Conservation (phyloP, 2,329 filamentous ascomycete species). For the Hymenoscyphus fructigenus region DNA sequence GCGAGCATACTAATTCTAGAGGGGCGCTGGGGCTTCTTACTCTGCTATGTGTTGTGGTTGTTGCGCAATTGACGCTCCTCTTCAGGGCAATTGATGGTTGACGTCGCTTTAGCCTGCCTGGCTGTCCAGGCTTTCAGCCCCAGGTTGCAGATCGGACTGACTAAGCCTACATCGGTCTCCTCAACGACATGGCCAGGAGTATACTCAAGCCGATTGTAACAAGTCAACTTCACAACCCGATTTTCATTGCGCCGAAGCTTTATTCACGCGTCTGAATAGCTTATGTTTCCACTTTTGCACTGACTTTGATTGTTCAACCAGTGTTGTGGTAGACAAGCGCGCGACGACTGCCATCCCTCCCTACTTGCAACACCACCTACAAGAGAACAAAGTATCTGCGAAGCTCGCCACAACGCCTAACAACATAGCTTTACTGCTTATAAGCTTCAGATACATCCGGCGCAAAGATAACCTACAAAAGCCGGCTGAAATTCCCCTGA, state of each 20-base stretch:
- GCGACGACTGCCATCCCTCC: conserved; percentile 25
- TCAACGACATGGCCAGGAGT: conserved; percentile 26
- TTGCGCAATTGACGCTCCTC: conserved; percentile 24
- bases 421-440: neutral
- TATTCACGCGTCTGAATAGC: conserved; percentile 36
- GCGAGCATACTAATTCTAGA: neutral
- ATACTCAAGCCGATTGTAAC: conserved; percentile 21
- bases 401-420: conserved; percentile 14
- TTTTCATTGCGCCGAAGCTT: conserved; percentile 31
- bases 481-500: neutral
- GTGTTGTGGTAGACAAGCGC: conserved; percentile 27
- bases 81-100: conserved; percentile 16
- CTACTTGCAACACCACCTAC: conserved; percentile 10
- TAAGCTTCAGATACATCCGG: conserved; percentile 1
- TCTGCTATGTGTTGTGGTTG: conserved; percentile 22
- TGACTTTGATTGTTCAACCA: conserved; percentile 23
- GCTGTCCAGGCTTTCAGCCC: neutral
- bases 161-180: conserved; percentile 15
- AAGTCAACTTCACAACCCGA: conserved; percentile 30
- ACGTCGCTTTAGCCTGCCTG: conserved; percentile 17
- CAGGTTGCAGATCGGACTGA: conserved; percentile 17
- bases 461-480: neutral
- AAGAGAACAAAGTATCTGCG: conserved; percentile 4
- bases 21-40: neutral
- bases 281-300: conserved; percentile 23